Percentiles rank a stretch among this genome's conserved stretches.
Evolutionary conservation across 192 early-diverging fungal species (phyloP).

Genomic region (Glomus cerebriforme): DNA sequence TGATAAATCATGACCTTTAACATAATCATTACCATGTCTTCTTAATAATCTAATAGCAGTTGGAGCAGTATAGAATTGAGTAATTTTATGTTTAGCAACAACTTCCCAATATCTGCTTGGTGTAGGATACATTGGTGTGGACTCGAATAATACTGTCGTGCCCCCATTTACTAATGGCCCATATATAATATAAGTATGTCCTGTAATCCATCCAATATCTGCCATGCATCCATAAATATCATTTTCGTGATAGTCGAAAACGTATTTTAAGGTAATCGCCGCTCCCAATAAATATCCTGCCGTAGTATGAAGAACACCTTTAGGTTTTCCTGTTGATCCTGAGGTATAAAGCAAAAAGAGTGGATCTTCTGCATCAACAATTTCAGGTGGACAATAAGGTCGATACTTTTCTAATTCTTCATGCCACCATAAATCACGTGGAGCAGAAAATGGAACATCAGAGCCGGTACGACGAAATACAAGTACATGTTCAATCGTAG

Average conservation of each 20-base stretch:
- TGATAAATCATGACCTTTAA: slow-evolving; percentile 77
- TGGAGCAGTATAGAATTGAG: slow-evolving; percentile 97
- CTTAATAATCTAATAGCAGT: slow-evolving; percentile 97
- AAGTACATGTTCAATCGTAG: slow-evolving; percentile 80
- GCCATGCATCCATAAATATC: slow-evolving; percentile 95
- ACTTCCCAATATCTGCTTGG: slow-evolving; percentile 81
- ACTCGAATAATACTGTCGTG: slow-evolving; percentile 94
- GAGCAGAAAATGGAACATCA: slow-evolving; percentile 71
- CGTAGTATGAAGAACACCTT: slow-evolving; percentile 94
- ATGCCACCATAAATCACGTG: slow-evolving; percentile 94
- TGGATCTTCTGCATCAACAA: slow-evolving; percentile 89
- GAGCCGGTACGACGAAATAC: slow-evolving; percentile 91
- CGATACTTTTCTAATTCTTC: slow-evolving; percentile 83
- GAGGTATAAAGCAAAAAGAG: slow-evolving; percentile 95
- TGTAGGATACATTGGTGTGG: slow-evolving; percentile 91
- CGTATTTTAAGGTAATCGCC: slow-evolving; percentile 83
- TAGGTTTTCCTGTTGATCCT: slow-evolving; percentile 87
- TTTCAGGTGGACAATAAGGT: slow-evolving; percentile 84
- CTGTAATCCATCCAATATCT: slow-evolving; percentile 92
- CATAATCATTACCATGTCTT: slow-evolving; percentile 76
- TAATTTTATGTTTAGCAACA: slow-evolving; percentile 88
- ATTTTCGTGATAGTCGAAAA: slow-evolving; percentile 90
- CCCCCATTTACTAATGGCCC: slow-evolving; percentile 84
- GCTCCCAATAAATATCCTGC: slow-evolving; percentile 94
- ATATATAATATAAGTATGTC: slow-evolving; percentile 91